A percentile compares a stretch with the other conserved stretches of the same genome.
phyloP scores from a whole-genome alignment of 192 early-diverging fungal genomes.

The Podila verticillata region DNA sequence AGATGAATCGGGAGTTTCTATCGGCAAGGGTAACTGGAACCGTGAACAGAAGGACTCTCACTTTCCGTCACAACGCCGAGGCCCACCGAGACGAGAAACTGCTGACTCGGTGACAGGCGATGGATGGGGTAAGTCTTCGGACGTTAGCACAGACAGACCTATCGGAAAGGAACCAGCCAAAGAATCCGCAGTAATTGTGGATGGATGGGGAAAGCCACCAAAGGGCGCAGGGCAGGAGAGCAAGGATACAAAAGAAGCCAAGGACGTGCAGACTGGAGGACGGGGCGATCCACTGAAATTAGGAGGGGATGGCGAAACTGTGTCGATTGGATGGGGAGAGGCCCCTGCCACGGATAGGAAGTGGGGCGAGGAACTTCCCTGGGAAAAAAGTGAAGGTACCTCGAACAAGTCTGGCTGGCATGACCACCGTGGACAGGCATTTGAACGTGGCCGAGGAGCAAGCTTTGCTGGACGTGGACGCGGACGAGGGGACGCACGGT shows the following conservation, averaged over 20 bases:
- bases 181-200: background rate
- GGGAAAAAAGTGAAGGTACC: background rate
- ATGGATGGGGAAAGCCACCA: background rate
- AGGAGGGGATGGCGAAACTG: background rate
- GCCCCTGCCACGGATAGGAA: background rate
- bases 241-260: background rate
- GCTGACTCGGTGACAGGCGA: background rate
- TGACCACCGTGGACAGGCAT: background rate
- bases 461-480: background rate
- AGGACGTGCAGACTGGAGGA: background rate
- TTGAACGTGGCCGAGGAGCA: background rate
- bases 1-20: background rate
- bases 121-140: conserved; percentile 8
- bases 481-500: background rate
- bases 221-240: background rate
- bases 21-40: background rate
- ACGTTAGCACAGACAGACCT: too few species aligned
- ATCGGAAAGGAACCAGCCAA: background rate
- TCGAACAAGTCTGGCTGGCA: background rate
- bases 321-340: background rate
- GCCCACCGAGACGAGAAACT: background rate
- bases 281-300: background rate
- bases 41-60: background rate
- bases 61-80: background rate
- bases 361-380: conserved; percentile 18